Base-by-base conservation (phyloP, 257 asterid species). In the Capsicum rhomboideum region DNA sequence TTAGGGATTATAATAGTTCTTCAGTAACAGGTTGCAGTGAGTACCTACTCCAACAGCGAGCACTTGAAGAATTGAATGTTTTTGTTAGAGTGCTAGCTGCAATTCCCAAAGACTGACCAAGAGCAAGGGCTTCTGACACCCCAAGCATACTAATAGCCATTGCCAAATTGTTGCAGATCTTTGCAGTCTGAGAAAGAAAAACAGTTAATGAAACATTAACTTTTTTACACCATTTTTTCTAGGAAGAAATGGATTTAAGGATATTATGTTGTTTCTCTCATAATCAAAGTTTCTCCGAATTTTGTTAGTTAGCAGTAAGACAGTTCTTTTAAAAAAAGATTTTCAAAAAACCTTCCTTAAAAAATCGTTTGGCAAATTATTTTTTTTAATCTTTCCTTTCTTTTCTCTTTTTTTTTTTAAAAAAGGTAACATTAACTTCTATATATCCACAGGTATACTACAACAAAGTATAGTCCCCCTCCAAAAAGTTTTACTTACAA, bases 11-110 rank as follows among this genome's bases (percentile, higher is more conserved):
- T 74, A 26, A 75, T 77, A 77, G 81, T 77, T 50, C 59, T 26
- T 75, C 0, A 77, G 34, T 46, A 77, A 85, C 31, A 79, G 29
- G 34, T 78, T 6, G 34, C 40, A 64, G 83, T 64, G 77, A 53
- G 40, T 97, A 97, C 99, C 99, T 97, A 87, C 98, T 97, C 99
- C 99, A 97, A 90, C 97, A 97, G 80, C 98, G 95, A 84, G 99
- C 98, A 85, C 95, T 92, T 21, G 99, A 97, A 68, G 97, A 93
- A 88, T 97, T 94, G 83, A 97, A 92, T 82, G 95, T 88, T 85
- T 89, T 86, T 13, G 98, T 93, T 84, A 97, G 90, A 82, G 97
- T 95, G 82, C 84, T 81, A 49, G 99, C 96, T 80, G 89, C 58
- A 63, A 95, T 88, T 40, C 98, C 99, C 84, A 92, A 85, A 8